Evolutionary conservation across 179 eudicot species (phyloP).

Genomic region (Carnegiea gigantea): DNA sequence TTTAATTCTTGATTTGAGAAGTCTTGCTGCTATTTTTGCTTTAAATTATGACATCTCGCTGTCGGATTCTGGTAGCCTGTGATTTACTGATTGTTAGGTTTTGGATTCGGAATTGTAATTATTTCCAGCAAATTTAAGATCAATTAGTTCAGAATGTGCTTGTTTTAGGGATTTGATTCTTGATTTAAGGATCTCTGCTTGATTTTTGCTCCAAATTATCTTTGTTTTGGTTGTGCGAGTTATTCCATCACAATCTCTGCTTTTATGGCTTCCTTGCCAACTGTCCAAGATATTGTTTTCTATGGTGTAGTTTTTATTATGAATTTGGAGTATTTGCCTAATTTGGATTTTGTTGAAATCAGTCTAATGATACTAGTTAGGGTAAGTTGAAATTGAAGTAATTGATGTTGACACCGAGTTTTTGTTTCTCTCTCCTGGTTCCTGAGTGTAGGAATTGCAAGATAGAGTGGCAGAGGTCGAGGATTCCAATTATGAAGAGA

Average conservation of each 20-base stretch:
- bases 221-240: background rate
- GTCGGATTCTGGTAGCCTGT: background rate
- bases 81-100: background rate
- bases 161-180: too few species aligned
- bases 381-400: background rate
- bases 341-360: background rate
- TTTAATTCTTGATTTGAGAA: too few species aligned
- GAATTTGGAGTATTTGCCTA: background rate
- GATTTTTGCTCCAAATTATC: too few species aligned
- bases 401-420: conserved; percentile 10
- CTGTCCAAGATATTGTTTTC: background rate
- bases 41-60: background rate
- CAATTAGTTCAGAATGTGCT: too few species aligned
- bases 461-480: conserved; percentile 56
- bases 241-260: background rate
- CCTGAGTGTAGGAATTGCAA: conserved; percentile 57
- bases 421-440: conserved; percentile 5
- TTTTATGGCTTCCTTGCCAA: too few species aligned
- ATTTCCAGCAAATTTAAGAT: too few species aligned
- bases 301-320: background rate
- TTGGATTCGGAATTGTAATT: too few species aligned
- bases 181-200: too few species aligned
- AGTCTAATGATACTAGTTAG: too few species aligned
- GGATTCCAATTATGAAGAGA: conserved; percentile 55
- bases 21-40: background rate